Conservation (phyloP, 352 stramenopile species). For the Blastocystis sp. region DNA sequence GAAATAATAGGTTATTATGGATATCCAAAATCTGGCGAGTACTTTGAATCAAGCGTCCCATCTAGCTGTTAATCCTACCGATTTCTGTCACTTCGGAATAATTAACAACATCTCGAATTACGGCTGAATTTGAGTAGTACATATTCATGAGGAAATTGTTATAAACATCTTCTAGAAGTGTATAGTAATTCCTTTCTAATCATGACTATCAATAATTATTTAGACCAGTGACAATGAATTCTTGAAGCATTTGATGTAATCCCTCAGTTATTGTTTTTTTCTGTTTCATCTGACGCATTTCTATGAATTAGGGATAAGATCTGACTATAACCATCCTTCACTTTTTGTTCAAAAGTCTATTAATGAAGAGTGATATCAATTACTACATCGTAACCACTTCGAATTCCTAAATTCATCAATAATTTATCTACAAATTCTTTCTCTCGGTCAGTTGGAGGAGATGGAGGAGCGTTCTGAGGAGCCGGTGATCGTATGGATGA, state of each 20-base stretch:
- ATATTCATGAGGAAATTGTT: conserved; percentile 42
- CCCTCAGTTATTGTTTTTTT: not conserved
- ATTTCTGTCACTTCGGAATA: not conserved
- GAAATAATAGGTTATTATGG: conserved; percentile 52
- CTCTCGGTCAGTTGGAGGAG: not conserved
- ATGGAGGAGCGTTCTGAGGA: not conserved
- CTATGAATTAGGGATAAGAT: too few relatives aligned
- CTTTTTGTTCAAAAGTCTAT: not conserved
- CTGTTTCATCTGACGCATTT: not conserved
- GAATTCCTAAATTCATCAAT: not conserved
- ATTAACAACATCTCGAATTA: conserved; percentile 19
- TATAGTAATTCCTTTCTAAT: conserved; percentile 23
- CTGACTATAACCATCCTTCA: not conserved
- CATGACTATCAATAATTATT: not conserved
- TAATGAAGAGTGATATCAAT: not conserved
- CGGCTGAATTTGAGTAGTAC: not conserved
- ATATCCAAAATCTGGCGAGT: conserved; percentile 44
- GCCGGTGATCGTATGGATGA: not conserved
- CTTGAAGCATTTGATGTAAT: not conserved
- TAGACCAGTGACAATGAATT: not conserved
- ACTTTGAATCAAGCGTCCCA: conserved; percentile 31
- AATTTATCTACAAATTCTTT: not conserved
- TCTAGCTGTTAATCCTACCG: not conserved
- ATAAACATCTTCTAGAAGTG: not conserved
- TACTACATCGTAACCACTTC: not conserved